Conservation (phyloP, 805 yeast species). For the Saturnispora gosingensis region DNA sequence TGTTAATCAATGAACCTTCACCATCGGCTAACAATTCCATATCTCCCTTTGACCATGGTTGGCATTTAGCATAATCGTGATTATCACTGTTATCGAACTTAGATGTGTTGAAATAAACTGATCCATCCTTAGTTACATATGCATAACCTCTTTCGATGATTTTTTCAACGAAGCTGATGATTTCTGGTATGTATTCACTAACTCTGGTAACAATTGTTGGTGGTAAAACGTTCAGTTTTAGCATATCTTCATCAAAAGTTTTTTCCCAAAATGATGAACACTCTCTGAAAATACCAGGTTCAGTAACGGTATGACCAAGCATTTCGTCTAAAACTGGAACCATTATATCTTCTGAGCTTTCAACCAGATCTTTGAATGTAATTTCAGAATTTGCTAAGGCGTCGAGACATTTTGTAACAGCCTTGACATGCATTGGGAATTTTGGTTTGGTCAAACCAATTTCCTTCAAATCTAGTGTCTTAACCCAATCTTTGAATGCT, state of each 20-base stretch:
- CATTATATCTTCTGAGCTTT: constrained; percentile 59
- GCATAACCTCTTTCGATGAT: constrained; percentile 80
- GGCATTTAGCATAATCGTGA: constrained; percentile 90
- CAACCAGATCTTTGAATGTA: constrained; percentile 33
- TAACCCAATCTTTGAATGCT: constrained; percentile 18
- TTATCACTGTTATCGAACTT: constrained; percentile 61
- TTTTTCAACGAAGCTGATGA: constrained; percentile 63
- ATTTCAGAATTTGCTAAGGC: constrained; percentile 11
- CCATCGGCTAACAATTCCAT: constrained; percentile 83
- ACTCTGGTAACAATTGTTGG: constrained; percentile 88
- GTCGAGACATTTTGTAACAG: constrained; percentile 42
- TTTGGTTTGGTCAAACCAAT: constrained; percentile 62
- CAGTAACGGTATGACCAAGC: constrained; percentile 68
- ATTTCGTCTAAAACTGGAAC: constrained; percentile 65
- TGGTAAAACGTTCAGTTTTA: constrained; percentile 69
- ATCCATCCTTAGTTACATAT: constrained; percentile 74
- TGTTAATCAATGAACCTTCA: constrained; percentile 65
- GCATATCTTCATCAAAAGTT: constrained; percentile 81
- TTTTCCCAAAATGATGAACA: constrained; percentile 87
- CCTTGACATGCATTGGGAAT: constrained; percentile 71
- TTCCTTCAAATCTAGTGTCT: constrained; percentile 39
- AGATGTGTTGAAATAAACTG: constrained; percentile 90
- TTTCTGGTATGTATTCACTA: constrained; percentile 91
- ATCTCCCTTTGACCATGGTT: constrained; percentile 96
- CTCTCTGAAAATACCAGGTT: constrained; percentile 72